A percentile compares a stretch with the other conserved stretches of the same genome.
Evolutionary conservation across 208 protist genomes (phyloP).

Genomic region (Polymyxa betae): DNA sequence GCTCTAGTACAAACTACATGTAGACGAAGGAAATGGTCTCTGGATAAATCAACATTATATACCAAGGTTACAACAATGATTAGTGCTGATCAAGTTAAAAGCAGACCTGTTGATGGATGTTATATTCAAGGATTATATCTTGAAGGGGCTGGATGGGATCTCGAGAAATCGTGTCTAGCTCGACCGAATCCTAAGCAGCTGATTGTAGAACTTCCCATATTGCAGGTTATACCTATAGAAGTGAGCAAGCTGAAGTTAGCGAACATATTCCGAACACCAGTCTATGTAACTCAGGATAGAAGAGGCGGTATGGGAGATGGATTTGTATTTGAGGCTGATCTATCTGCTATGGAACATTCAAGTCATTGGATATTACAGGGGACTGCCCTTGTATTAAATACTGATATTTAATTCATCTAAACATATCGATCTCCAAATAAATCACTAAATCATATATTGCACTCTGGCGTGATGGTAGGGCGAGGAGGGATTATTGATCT

Average conservation of each 20-base stretch:
- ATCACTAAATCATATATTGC: too few species aligned
- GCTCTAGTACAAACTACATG: slow-evolving; percentile 96
- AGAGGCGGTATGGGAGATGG: slow-evolving; percentile 94
- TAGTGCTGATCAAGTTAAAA: slow-evolving; percentile 77
- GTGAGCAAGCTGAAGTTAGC: slow-evolving; percentile 87
- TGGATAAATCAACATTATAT: slow-evolving; percentile 93
- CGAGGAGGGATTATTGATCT: too few species aligned
- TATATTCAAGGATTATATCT: slow-evolving; percentile 94
- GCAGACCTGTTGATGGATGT: slow-evolving; percentile 86
- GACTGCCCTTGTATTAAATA: slow-evolving; percentile 89
- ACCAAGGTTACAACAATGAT: slow-evolving; percentile 86
- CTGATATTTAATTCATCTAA: too few species aligned
- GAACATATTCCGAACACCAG: slow-evolving; percentile 92
- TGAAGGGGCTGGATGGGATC: slow-evolving; percentile 95
- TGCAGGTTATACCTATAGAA: slow-evolving; percentile 96
- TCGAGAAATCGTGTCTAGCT: slow-evolving; percentile 77
- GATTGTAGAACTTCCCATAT: slow-evolving; percentile 91
- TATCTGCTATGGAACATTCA: slow-evolving; percentile 85
- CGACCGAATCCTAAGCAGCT: slow-evolving; percentile 92
- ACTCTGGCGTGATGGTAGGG: too few species aligned
- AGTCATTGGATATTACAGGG: slow-evolving; percentile 94
- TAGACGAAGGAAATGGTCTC: slow-evolving; percentile 93
- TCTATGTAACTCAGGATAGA: slow-evolving; percentile 95
- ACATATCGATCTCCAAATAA: too few species aligned
- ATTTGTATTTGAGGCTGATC: slow-evolving; percentile 95